Evolutionary conservation across 768 basidiomycete genomes (phyloP), one percentile per base, ranked within the genome.

Genomic region (Russula vinacea): DNA sequence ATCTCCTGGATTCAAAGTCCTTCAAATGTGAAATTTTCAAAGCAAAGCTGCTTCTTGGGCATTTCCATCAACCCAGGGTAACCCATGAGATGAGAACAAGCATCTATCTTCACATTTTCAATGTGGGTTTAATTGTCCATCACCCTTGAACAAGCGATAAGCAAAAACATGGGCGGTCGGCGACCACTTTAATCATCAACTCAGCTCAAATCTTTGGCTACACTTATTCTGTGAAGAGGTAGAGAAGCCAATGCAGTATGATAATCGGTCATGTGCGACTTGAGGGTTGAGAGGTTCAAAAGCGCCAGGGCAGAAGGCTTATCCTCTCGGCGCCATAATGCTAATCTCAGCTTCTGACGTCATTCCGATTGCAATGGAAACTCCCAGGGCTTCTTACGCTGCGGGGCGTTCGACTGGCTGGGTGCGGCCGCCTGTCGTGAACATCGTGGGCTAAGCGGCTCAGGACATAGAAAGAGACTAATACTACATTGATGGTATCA

Each of bases 371-470:
- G 19, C 47, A 24, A 39, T n/a, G 45, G 40, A 39, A 53, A 22
- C 73, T 90, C 89, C 89, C 89, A 90, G 47, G 89, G 89, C 67
- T 90, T 90, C 76, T 77, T 84, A 64, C 83, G 78, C 17, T 76
- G 67, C 7, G 78, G 70, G 2, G 81, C 75, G 33, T 67, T 80
- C 5, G 88, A 88, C 68, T 79, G 72, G 63, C 86, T 89, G 5
- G 86, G 84, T 60, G 79, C 68, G 19, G 76, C 80, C 14, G 80
- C 77, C 88, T 90, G 63, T 22, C 2, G 55, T 37, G 44, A 50
- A 62, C 51, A 29, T 33, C 56, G 49, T 57, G 62, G 52, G 14
- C 33, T 40, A 45, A 57, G 37, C 37, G 24, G 47, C 29, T 44
- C 35, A 37, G 44, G 65, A 57, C 44, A 67, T 45, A 33, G 55